Conservation (phyloP, 352 stramenopile genomes). For the Aphanomyces stellatus region DNA sequence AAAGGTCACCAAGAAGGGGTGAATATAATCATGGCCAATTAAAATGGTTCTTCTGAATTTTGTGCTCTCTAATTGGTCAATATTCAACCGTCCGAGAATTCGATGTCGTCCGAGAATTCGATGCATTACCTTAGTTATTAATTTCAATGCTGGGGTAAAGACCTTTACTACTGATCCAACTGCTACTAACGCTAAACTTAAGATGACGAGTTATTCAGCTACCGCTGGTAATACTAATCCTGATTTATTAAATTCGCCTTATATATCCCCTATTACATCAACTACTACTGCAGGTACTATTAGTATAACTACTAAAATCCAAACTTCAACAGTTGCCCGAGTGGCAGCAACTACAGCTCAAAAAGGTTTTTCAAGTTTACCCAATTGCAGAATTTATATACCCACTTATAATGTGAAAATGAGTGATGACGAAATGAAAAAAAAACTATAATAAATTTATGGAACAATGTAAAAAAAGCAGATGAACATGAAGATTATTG, state of each 20-base stretch:
- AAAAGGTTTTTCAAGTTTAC: not conserved
- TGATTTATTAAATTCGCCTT: not conserved
- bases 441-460: not conserved
- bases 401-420: not conserved
- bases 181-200: not conserved
- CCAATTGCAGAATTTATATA: not conserved
- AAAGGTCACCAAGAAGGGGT: not conserved
- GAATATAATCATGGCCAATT: conserved; percentile 3
- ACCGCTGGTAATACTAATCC: not conserved
- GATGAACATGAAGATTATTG: not conserved
- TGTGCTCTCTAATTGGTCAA: not conserved
- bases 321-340: too few relatives aligned
- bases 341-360: not conserved
- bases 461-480: not conserved
- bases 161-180: not conserved
- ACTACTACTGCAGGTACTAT: not conserved
- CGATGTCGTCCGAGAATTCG: not conserved
- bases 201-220: not conserved
- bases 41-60: not conserved
- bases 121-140: not conserved
- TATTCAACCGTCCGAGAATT: not conserved
- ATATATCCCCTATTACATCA: not conserved
- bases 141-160: not conserved
- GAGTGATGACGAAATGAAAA: not conserved
- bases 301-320: not conserved